Percentiles rank a stretch among this genome's conserved stretches.
These are phyloP conservation scores for Suhomyces bribrorum DNA, from an alignment of 1,139 yeast species.

Conservation along the genomic window DNA sequence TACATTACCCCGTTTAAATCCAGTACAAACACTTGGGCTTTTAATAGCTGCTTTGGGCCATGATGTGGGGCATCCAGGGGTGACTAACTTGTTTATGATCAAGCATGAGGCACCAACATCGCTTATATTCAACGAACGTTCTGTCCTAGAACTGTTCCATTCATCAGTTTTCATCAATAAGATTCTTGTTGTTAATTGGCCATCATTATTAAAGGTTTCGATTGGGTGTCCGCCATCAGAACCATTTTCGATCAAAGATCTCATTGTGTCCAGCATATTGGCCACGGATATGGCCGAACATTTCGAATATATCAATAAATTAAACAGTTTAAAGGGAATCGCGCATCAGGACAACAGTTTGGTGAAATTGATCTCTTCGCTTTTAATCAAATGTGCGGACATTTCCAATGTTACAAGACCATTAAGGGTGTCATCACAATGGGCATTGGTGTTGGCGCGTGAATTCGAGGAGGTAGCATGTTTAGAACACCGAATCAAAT, in stretches of 20 bases:
- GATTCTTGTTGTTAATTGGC: conserved; percentile 65
- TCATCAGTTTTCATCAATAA: conserved; percentile 63
- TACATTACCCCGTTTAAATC: conserved; percentile 29
- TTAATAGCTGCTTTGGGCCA: conserved; percentile 89
- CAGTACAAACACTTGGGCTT: conserved; percentile 57
- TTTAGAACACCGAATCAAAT: conserved; percentile 47
- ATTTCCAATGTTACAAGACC: conserved; percentile 90
- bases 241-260: conserved; percentile 27
- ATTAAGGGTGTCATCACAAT: conserved; percentile 69
- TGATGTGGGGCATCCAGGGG: conserved; percentile 96
- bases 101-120: conserved; percentile 68
- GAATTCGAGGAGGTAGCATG: conserved; percentile 73
- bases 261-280: conserved; percentile 52
- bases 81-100: conserved; percentile 74
- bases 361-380: conserved; percentile 56
- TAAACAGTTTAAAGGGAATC: conserved; percentile 28
- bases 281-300: conserved; percentile 97
- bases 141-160: conserved; percentile 85
- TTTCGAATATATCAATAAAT: conserved; percentile 64
- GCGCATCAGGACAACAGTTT: conserved; percentile 27
- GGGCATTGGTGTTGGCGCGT: conserved; percentile 78
- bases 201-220: conserved; percentile 38
- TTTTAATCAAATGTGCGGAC: conserved; percentile 89
- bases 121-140: conserved; percentile 57
- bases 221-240: conserved; percentile 17